These are phyloP conservation scores for Trichophyton schoenleinii DNA, from an alignment of 2,329 filamentous ascomycete species.

Conservation along the genomic window DNA sequence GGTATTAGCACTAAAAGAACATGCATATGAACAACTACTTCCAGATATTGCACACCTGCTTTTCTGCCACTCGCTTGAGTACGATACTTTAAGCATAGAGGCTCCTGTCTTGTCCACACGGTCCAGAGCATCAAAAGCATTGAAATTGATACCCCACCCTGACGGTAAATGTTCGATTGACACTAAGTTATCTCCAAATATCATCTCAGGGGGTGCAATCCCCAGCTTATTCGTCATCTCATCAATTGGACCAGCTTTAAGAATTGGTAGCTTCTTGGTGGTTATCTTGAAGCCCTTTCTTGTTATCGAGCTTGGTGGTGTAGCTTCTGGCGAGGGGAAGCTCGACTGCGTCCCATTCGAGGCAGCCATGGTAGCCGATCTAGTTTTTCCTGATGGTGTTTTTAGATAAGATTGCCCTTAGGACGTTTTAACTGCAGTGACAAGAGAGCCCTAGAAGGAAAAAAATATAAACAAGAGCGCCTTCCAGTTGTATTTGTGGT, in stretches of 20 bases:
- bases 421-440: too few relatives aligned
- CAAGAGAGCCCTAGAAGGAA: too few relatives aligned
- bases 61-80: constrained; percentile 77
- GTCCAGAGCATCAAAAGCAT: constrained; percentile 76
- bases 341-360: constrained; percentile 20
- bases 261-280: constrained; percentile 84
- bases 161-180: constrained; percentile 58
- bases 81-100: constrained; percentile 84
- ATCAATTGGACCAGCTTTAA: constrained; percentile 83
- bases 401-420: neutral
- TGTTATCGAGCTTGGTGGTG: constrained; percentile 41
- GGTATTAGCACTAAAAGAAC: constrained; percentile 3
- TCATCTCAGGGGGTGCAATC: constrained; percentile 95
- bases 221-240: constrained; percentile 64
- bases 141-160: constrained; percentile 72
- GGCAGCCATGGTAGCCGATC: constrained; percentile 5
- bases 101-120: constrained; percentile 85
- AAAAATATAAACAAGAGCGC: neutral
- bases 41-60: constrained; percentile 38
- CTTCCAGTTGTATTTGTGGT: neutral
- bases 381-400: neutral
- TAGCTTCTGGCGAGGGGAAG: constrained; percentile 40
- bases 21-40: constrained; percentile 1
- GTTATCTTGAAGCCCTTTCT: constrained; percentile 61
- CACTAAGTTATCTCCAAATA: constrained; percentile 90